Percentiles rank a stretch among this genome's conserved stretches.
phyloP scores from a whole-genome alignment of 1,139 yeast species.

The Hemisphaericaspora xylofermentans region DNA sequence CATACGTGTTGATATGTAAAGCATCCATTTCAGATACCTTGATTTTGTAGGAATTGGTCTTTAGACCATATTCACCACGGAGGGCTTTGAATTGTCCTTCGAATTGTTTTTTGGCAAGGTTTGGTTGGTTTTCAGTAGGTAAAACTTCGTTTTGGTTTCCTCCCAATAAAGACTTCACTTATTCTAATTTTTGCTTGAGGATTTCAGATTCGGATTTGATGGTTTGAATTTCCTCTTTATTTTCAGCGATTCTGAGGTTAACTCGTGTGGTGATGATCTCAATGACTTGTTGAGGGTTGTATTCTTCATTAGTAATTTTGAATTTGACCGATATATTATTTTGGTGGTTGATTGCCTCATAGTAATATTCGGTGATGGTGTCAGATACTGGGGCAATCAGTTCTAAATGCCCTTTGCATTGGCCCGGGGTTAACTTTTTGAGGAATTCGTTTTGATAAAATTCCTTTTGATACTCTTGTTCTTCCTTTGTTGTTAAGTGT shows the following conservation, averaged over 20 bases:
- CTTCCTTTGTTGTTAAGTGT: too few relatives aligned
- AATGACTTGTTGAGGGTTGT: neutral
- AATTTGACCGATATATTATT: neutral
- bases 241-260: too few relatives aligned
- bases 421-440: neutral
- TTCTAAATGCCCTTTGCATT: neutral
- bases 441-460: too few relatives aligned
- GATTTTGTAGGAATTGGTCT: neutral
- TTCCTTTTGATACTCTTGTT: too few relatives aligned
- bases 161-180: too few relatives aligned
- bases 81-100: too few relatives aligned
- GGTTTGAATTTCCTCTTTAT: neutral
- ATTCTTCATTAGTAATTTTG: neutral
- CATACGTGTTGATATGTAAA: neutral
- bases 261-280: too few relatives aligned
- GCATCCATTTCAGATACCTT: neutral
- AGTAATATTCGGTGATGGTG: neutral
- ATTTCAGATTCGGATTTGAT: neutral
- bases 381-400: neutral
- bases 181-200: too few relatives aligned
- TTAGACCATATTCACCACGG: neutral
- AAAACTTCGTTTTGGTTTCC: too few relatives aligned
- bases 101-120: too few relatives aligned
- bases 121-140: too few relatives aligned
- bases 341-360: neutral